phyloP scores from a whole-genome alignment of 805 yeast species.

The Pichia phayaonensis region DNA sequence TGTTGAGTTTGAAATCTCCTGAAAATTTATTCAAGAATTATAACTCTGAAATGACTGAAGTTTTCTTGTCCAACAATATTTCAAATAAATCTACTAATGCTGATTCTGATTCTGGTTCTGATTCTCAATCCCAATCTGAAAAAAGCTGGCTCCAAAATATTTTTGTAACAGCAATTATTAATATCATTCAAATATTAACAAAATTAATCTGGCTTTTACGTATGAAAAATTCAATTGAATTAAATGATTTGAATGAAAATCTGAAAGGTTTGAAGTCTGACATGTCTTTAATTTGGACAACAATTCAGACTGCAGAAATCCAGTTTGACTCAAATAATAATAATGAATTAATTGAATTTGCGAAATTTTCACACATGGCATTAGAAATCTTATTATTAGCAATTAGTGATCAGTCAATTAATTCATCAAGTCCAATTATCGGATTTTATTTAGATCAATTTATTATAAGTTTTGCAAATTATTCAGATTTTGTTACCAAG shows the following conservation, averaged over 20 bases:
- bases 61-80: not conserved
- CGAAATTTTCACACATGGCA: slow-evolving; percentile 22
- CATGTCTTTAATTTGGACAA: slow-evolving; percentile 25
- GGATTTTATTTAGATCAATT: slow-evolving; percentile 23
- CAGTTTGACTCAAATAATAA: slow-evolving; percentile 15
- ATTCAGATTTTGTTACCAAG: not conserved
- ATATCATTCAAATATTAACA: slow-evolving; percentile 31
- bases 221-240: slow-evolving; percentile 7
- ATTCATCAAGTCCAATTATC: slow-evolving; percentile 18
- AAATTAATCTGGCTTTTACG: slow-evolving; percentile 33
- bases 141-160: slow-evolving; percentile 32
- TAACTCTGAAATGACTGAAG: slow-evolving; percentile 15
- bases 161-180: slow-evolving; percentile 31
- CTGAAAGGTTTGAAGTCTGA: slow-evolving; percentile 16
- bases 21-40: slow-evolving; percentile 29
- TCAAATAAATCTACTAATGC: not conserved
- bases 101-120: not conserved
- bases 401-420: slow-evolving; percentile 14
- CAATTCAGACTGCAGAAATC: slow-evolving; percentile 26
- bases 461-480: slow-evolving; percentile 12
- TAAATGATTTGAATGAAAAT: slow-evolving; percentile 2
- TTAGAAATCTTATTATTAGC: slow-evolving; percentile 23
- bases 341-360: slow-evolving; percentile 9
- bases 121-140: not conserved
- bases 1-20: slow-evolving; percentile 34